Percentiles rank a stretch among this genome's conserved stretches.
Conservation (phyloP, 352 stramenopile genomes). For the Blastocystis sp. region DNA sequence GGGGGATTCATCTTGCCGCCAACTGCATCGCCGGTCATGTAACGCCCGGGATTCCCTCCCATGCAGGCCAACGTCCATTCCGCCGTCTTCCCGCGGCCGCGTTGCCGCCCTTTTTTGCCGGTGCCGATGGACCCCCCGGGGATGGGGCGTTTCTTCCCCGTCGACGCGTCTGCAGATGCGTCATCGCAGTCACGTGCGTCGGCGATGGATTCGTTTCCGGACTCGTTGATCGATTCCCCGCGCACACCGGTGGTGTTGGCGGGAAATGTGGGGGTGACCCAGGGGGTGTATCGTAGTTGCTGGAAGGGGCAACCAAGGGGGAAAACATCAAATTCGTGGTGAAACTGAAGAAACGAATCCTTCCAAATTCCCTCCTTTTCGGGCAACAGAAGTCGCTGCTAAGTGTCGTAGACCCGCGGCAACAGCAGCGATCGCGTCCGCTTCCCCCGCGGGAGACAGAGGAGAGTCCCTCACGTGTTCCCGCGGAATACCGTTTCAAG, state of each 20-base stretch:
- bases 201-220: neutral
- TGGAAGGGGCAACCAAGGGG: neutral
- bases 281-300: neutral
- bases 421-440: neutral
- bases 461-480: neutral
- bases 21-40: neutral
- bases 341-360: neutral
- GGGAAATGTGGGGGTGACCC: neutral
- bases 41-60: neutral
- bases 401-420: conserved; percentile 1
- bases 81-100: neutral
- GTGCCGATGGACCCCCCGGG: neutral
- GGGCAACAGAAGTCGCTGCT: neutral
- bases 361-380: conserved; percentile 20
- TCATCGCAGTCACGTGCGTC: neutral
- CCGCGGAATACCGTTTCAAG: conserved; percentile 18
- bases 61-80: neutral
- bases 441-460: neutral
- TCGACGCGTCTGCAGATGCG: neutral
- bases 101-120: neutral
- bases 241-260: neutral
- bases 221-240: neutral
- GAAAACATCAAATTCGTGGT: neutral
- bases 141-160: neutral
- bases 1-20: conserved; percentile 7